A percentile compares a stretch with the other conserved stretches of the same genome.
Conservation (phyloP, 148 eudicot species). For the Vaccinium macrocarpon region DNA sequence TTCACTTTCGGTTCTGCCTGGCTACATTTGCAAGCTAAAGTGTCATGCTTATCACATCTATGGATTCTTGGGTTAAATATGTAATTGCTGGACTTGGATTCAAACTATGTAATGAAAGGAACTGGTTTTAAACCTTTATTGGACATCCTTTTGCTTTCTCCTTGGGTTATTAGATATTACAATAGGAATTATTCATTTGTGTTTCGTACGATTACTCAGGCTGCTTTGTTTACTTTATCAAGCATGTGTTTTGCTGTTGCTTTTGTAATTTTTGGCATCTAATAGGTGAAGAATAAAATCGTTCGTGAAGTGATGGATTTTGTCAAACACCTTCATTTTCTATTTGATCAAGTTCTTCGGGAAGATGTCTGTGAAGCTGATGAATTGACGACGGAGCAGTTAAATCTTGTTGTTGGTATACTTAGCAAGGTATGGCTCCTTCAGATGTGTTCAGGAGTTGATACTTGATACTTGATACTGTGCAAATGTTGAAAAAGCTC, state of each 20-base stretch:
- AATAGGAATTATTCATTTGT: background rate
- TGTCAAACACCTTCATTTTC: slow-evolving; percentile 72
- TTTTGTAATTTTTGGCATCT: background rate
- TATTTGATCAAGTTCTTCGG: slow-evolving; percentile 79
- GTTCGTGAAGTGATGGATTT: slow-evolving; percentile 89
- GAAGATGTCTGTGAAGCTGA: slow-evolving; percentile 67
- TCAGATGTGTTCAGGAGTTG: background rate
- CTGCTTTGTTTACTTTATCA: slow-evolving; percentile 1
- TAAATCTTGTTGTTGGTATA: slow-evolving; percentile 81
- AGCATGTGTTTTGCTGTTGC: background rate
- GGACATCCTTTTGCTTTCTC: background rate
- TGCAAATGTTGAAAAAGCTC: background rate
- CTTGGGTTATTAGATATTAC: background rate
- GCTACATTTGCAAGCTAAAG: slow-evolving; percentile 1
- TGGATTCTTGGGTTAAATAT: background rate
- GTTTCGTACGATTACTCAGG: slow-evolving; percentile 1
- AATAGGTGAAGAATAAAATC: slow-evolving; percentile 87
- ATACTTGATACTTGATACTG: background rate
- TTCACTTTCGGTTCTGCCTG: background rate
- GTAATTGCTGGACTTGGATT: background rate
- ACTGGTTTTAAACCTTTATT: background rate
- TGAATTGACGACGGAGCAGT: slow-evolving; percentile 70
- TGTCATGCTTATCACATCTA: background rate
- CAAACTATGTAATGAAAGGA: background rate
- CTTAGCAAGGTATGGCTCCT: slow-evolving; percentile 70